Evolutionary conservation across 1,139 yeast species (phyloP), one percentile per base, ranked within the genome.

Genomic region (Geotrichum cucujoidarum): DNA sequence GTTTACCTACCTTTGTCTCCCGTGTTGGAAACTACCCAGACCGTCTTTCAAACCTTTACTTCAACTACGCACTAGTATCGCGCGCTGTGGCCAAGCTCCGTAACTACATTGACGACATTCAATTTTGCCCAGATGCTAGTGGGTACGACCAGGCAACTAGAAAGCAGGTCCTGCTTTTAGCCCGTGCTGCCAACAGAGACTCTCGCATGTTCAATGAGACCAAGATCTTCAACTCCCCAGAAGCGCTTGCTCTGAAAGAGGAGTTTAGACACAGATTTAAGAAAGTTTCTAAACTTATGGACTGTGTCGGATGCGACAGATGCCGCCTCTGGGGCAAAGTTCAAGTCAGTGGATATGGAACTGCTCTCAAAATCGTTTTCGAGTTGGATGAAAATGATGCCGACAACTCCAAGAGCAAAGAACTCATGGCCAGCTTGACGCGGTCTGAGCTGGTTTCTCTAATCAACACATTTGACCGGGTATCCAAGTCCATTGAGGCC

Each of bases 241-340:
- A 77, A 54, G 74, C 76, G 44, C 57, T 57, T 30, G 60, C 74
- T 16, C 70, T 85, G 52, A 83, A 86, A 57, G 81, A 83, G 54
- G 97, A 92, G 60, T 90, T 92, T 69, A 77, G 94, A 55, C 68
- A 77, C 39, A 82, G 95, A 50, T 94, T 92, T 67, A 81, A 81
- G 63, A 94, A 92, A 63, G 95, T 92, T 31, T 83, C 95, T 27
- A 83, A 87, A 45, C 80, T 92, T 45, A 94, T 94, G 97, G 97
- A 92, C 67, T 92, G 99, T 72, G 97, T 94, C 41, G 97, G 96
- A 34, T 92, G 99, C 70, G 98, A 92, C 66, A 77, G 97, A 64
- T 92, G 99, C 67, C 78, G 97, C 61, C 74, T 94, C 69, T 92
- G 99, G 99, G 98, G 98, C 14, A 92, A 94, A 67, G 77, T 92